These are phyloP conservation scores for Leucocoprinus sp. DNA, from an alignment of 768 basidiomycete species.

Conservation along the genomic window DNA sequence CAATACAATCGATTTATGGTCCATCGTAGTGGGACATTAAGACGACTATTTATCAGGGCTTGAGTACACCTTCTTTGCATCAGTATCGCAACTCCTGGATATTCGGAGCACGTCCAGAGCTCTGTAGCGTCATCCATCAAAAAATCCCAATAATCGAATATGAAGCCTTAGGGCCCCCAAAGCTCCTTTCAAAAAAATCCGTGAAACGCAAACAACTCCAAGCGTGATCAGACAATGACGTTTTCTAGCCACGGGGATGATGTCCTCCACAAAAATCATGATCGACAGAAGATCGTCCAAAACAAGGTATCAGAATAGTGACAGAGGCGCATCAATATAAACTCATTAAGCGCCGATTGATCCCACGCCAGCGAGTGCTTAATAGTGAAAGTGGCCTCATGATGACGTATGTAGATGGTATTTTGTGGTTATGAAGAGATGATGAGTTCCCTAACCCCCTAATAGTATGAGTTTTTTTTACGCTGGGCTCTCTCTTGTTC, in stretches of 20 bases:
- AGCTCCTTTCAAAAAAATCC: too few relatives aligned
- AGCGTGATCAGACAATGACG: too few relatives aligned
- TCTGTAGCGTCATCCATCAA: background rate
- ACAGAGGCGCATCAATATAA: too few relatives aligned
- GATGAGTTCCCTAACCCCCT: background rate
- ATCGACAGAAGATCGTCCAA: background rate
- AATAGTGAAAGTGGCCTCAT: background rate
- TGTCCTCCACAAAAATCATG: too few relatives aligned
- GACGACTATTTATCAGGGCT: background rate
- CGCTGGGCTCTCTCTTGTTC: background rate
- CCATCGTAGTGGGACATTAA: background rate
- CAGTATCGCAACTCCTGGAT: background rate
- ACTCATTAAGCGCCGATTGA: background rate
- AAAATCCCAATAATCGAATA: too few relatives aligned
- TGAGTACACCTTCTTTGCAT: background rate
- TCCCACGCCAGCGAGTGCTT: background rate
- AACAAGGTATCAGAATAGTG: background rate
- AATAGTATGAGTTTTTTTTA: conserved; percentile 1
- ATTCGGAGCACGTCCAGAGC: background rate
- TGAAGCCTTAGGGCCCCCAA: too few relatives aligned
- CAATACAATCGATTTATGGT: background rate
- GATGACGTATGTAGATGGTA: background rate
- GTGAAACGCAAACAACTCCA: too few relatives aligned
- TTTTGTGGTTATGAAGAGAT: background rate
- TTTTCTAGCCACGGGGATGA: too few relatives aligned